These are phyloP conservation scores for Erodium maritimum DNA, from an alignment of 345 rosid species.

Conservation along the genomic window DNA sequence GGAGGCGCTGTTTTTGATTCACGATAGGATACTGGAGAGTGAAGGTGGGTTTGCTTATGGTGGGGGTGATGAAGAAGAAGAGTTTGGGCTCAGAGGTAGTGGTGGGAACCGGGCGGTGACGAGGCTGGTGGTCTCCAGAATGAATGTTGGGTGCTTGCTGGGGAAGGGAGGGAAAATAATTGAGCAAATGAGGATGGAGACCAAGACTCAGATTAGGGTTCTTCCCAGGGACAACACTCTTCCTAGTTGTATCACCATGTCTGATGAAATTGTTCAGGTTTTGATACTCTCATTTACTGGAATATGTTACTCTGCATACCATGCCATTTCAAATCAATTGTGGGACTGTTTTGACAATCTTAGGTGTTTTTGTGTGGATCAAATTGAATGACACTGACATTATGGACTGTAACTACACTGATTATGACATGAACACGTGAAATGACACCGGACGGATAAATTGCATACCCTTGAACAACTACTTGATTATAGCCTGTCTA, in stretches of 20 bases:
- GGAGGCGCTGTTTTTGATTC: conserved; percentile 77
- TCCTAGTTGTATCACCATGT: conserved; percentile 73
- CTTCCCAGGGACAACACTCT: conserved; percentile 78
- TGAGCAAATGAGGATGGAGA: conserved; percentile 98
- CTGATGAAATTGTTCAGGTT: conserved; percentile 98
- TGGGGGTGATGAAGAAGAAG: conserved; percentile 33
- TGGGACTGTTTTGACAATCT: not conserved
- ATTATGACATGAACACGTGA: too few species aligned
- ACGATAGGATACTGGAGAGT: conserved; percentile 81
- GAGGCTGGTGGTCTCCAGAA: conserved; percentile 80
- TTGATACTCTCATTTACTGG: not conserved
- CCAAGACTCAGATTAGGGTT: conserved; percentile 98
- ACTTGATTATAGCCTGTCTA: too few species aligned
- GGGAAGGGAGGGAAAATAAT: conserved; percentile 98
- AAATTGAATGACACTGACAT: not conserved
- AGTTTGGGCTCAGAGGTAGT: conserved; percentile 45
- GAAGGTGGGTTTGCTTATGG: conserved; percentile 49
- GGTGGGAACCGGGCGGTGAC: conserved; percentile 58
- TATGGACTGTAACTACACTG: too few species aligned
- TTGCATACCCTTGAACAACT: too few species aligned
- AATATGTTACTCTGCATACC: not conserved
- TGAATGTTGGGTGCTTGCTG: conserved; percentile 92
- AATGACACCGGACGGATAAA: too few species aligned
- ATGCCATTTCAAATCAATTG: not conserved
- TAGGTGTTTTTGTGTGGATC: too few species aligned